Percentiles rank a stretch among this genome's conserved stretches.
phyloP scores from a whole-genome alignment of 768 basidiomycete genomes.

The Russula brevipes region DNA sequence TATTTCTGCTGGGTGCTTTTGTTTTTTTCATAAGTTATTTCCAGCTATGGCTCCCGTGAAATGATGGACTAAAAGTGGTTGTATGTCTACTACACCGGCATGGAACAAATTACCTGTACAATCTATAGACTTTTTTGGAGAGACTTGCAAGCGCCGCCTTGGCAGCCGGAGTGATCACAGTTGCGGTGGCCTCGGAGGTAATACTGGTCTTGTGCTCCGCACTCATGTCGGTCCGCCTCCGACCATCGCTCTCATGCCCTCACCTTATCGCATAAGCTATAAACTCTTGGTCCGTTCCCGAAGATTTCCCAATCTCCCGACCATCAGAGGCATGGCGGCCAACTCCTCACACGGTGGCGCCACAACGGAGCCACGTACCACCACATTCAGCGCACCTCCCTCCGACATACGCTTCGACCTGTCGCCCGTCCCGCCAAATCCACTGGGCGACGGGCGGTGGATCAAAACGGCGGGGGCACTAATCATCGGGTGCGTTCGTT shows the following conservation, averaged over 20 bases:
- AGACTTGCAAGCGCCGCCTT: not conserved
- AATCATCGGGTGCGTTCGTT: constrained; percentile 59
- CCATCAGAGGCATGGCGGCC: not conserved
- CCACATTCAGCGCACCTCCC: constrained; percentile 1
- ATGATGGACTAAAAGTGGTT: constrained; percentile 1
- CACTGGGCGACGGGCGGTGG: constrained; percentile 60
- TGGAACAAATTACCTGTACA: constrained; percentile 2
- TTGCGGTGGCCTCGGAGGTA: not conserved
- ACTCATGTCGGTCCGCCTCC: not conserved
- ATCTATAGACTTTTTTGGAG: constrained; percentile 4
- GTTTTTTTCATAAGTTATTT: constrained; percentile 12
- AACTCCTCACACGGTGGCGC: not conserved
- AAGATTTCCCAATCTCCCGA: not conserved
- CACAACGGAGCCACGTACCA: not conserved
- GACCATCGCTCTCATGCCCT: constrained; percentile 11
- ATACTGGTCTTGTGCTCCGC: not conserved
- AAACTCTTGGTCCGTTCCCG: constrained; percentile 11
- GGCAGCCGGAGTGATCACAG: not conserved
- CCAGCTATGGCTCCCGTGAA: constrained; percentile 1
- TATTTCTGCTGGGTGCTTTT: not conserved
- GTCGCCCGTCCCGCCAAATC: constrained; percentile 58
- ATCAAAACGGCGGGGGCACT: constrained; percentile 73
- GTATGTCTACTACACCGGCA: constrained; percentile 1
- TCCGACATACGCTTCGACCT: constrained; percentile 37
- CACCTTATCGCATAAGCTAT: not conserved